phyloP scores from a whole-genome alignment of 768 basidiomycete species.

The Lentinus brumalis region DNA sequence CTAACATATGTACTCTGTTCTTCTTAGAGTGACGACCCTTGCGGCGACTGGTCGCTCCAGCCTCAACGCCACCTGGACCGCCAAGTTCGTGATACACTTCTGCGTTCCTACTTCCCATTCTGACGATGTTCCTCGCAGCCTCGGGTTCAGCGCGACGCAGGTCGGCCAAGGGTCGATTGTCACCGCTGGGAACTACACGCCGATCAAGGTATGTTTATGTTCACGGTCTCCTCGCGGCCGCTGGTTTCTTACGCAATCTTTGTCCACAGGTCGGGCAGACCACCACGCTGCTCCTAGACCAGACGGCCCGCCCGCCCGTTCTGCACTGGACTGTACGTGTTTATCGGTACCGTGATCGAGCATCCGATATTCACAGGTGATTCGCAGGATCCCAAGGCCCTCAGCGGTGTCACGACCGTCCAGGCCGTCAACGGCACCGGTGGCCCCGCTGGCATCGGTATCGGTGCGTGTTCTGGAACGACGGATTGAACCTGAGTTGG shows the following conservation, averaged over 20 bases:
- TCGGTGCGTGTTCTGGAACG: background rate
- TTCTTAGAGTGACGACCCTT: slow-evolving; percentile 6
- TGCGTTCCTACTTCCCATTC: background rate
- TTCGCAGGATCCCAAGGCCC: background rate
- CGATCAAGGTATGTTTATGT: background rate
- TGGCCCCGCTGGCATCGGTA: background rate
- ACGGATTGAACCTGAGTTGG: too few species aligned
- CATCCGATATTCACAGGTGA: background rate
- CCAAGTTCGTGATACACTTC: background rate
- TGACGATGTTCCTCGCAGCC: background rate
- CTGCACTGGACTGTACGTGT: slow-evolving; percentile 1
- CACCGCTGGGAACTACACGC: slow-evolving; percentile 8
- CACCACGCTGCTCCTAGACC: background rate
- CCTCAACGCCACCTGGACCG: slow-evolving; percentile 2
- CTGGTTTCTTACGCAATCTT: background rate
- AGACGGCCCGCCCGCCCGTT: background rate
- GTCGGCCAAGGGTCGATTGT: background rate
- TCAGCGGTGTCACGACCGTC: background rate
- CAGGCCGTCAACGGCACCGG: slow-evolving; percentile 9
- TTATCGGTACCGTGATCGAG: background rate
- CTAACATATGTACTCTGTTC: too few species aligned
- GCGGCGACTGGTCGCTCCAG: slow-evolving; percentile 1
- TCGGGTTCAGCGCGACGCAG: slow-evolving; percentile 3
- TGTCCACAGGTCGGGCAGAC: slow-evolving; percentile 3
- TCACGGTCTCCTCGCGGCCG: background rate